Evolutionary conservation across 305 asterid genomes (phyloP).

Genomic region (Vinca major): DNA sequence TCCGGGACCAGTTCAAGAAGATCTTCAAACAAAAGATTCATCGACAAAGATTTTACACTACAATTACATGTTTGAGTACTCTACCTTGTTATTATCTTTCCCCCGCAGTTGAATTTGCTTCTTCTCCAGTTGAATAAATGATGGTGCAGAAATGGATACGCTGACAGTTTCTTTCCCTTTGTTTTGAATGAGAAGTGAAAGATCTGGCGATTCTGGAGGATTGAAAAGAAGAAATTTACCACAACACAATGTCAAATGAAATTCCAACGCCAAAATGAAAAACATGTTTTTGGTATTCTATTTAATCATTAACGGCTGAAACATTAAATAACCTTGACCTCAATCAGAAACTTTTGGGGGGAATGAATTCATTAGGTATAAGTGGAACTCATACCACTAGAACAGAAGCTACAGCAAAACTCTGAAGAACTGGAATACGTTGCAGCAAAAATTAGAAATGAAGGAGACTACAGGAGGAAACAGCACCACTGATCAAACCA

Average conservation of each 20-base stretch:
- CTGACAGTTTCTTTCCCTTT: conserved; percentile 43
- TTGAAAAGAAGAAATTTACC: conserved; percentile 16
- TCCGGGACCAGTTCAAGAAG: not conserved
- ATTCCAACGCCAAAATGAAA: not conserved
- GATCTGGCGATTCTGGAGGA: conserved; percentile 63
- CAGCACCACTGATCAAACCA: not conserved
- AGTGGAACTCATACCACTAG: too few relatives aligned
- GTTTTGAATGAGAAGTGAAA: conserved; percentile 75
- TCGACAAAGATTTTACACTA: not conserved
- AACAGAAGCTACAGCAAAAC: too few relatives aligned
- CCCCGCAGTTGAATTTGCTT: conserved; percentile 47
- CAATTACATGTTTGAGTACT: not conserved
- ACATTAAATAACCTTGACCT: not conserved
- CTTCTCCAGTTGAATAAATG: conserved; percentile 50
- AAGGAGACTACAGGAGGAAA: too few relatives aligned
- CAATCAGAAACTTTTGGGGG: not conserved
- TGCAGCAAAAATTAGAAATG: too few relatives aligned
- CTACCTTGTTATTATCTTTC: conserved; percentile 59
- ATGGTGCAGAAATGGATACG: conserved; percentile 51
- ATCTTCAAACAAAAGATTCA: not conserved
- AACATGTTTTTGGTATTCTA: not conserved
- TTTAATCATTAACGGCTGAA: not conserved
- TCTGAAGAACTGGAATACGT: too few relatives aligned
- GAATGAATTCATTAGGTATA: not conserved
- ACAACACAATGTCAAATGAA: not conserved